phyloP scores from a whole-genome alignment of 2,329 filamentous ascomycete genomes.

The Parastagonospora avenae region DNA sequence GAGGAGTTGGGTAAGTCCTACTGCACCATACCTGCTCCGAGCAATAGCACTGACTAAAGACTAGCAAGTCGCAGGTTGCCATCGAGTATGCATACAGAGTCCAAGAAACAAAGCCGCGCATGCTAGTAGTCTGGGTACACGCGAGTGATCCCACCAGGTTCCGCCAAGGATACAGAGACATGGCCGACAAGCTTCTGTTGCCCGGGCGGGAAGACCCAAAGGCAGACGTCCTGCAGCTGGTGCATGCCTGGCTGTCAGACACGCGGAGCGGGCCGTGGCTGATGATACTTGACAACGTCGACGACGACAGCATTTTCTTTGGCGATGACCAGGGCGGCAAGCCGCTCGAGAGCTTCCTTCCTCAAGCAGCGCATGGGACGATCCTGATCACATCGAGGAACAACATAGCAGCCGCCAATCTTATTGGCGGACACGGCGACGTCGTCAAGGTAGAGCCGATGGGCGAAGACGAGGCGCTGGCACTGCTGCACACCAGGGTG shows the following conservation, averaged over 20 bases:
- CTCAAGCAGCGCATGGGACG: constrained; percentile 11
- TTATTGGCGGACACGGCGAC: constrained; percentile 17
- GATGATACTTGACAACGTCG: constrained; percentile 24
- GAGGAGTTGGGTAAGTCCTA: constrained; percentile 17
- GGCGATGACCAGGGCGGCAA: not conserved
- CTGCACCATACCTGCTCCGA: constrained; percentile 2
- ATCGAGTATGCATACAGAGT: constrained; percentile 17
- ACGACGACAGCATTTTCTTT: constrained; percentile 13
- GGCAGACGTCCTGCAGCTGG: constrained; percentile 13
- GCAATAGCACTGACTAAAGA: constrained; percentile 3
- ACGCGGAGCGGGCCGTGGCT: constrained; percentile 15
- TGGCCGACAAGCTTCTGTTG: constrained; percentile 12
- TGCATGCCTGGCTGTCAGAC: constrained; percentile 17
- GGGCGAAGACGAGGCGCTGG: constrained; percentile 18
- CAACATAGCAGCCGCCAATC: constrained; percentile 12
- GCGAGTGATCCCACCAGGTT: constrained; percentile 6
- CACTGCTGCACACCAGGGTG: constrained; percentile 28
- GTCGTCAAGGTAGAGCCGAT: constrained; percentile 29
- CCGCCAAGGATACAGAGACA: constrained; percentile 13
- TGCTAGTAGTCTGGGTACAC: constrained; percentile 13
- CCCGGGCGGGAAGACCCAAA: constrained; percentile 14
- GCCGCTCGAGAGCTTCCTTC: constrained; percentile 13
- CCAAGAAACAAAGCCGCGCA: constrained; percentile 3
- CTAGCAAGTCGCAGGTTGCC: constrained; percentile 21
- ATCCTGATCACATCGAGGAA: constrained; percentile 22